phyloP scores from a whole-genome alignment of 73 alveolate species.

The Symbiodinium pilosum region DNA sequence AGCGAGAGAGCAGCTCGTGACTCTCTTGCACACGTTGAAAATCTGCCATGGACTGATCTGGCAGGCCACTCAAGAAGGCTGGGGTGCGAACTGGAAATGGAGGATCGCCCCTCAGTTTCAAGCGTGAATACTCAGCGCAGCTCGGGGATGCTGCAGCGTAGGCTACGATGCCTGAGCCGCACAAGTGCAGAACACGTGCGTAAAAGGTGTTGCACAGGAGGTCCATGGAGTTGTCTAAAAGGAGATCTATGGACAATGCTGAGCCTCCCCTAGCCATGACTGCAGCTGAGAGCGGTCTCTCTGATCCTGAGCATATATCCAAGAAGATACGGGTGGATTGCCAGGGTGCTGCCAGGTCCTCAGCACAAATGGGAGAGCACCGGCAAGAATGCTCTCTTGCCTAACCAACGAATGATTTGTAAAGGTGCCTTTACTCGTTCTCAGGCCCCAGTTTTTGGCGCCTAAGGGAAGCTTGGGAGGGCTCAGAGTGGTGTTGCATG shows the following conservation, averaged over 20 bases:
- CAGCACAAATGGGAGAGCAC: not conserved
- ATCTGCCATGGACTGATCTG: not conserved
- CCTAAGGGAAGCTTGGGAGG: no score
- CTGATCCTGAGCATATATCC: not conserved
- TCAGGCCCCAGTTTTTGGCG: not conserved
- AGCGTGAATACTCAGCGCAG: not conserved
- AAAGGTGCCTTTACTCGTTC: no score
- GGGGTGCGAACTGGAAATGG: not conserved
- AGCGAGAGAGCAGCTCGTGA: no score
- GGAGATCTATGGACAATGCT: not conserved
- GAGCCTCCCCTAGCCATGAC: not conserved
- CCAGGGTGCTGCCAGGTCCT: not conserved
- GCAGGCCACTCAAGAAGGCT: slow-evolving; percentile 2
- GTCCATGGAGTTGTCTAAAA: not conserved
- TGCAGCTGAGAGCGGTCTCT: not conserved
- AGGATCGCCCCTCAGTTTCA: not conserved
- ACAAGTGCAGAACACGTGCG: not conserved
- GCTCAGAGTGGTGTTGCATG: no score
- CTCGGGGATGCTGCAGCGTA: not conserved
- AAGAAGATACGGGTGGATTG: not conserved
- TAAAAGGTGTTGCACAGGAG: not conserved
- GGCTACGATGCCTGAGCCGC: not conserved
- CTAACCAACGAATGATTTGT: no score
- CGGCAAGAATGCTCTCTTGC: no score
- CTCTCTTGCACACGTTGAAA: not conserved